Percentiles rank a stretch among this genome's conserved stretches.
Evolutionary conservation across 2,329 filamentous ascomycete genomes (phyloP).

Genomic region (Verticillium nubilum): DNA sequence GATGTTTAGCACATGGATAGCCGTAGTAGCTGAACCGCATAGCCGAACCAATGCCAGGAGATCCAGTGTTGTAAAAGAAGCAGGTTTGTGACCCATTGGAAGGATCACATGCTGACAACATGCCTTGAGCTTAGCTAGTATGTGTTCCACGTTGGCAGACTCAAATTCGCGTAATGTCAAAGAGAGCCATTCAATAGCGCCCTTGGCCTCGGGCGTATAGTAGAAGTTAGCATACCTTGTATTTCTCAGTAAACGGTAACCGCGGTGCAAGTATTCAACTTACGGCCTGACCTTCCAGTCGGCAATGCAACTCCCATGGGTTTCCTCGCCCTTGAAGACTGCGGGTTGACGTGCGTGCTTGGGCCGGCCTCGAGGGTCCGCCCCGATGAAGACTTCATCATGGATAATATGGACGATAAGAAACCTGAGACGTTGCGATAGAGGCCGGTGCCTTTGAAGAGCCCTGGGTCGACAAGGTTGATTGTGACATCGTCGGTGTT

Average conservation of each 20-base stretch:
- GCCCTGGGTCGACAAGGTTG: conserved; percentile 41
- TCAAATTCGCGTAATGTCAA: conserved; percentile 29
- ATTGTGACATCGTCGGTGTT: conserved; percentile 34
- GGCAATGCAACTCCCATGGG: conserved; percentile 42
- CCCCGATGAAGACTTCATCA: conserved; percentile 17
- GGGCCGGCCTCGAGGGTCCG: conserved; percentile 32
- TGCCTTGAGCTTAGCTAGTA: conserved; percentile 4
- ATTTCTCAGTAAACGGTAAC: too few species aligned
- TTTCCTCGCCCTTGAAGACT: conserved; percentile 37
- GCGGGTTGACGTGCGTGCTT: conserved; percentile 37
- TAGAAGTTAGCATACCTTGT: conserved; percentile 22
- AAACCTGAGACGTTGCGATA: conserved; percentile 20
- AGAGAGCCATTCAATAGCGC: conserved; percentile 28
- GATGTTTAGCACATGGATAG: too few species aligned
- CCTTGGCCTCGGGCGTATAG: conserved; percentile 27
- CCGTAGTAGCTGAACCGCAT: too few species aligned
- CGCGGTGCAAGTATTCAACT: conserved; percentile 21
- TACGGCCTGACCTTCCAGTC: conserved; percentile 39
- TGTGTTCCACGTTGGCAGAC: conserved; percentile 20
- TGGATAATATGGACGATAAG: conserved; percentile 10
- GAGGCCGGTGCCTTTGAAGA: conserved; percentile 35
- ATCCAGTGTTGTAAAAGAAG: too few species aligned
- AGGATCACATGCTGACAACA: too few species aligned
- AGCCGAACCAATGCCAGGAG: too few species aligned
- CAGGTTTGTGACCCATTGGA: too few species aligned